Percentiles rank a stretch among this genome's conserved stretches.
These are phyloP conservation scores for Persicaria tinctoria DNA, from an alignment of 148 eudicot genomes.

Conservation along the genomic window DNA sequence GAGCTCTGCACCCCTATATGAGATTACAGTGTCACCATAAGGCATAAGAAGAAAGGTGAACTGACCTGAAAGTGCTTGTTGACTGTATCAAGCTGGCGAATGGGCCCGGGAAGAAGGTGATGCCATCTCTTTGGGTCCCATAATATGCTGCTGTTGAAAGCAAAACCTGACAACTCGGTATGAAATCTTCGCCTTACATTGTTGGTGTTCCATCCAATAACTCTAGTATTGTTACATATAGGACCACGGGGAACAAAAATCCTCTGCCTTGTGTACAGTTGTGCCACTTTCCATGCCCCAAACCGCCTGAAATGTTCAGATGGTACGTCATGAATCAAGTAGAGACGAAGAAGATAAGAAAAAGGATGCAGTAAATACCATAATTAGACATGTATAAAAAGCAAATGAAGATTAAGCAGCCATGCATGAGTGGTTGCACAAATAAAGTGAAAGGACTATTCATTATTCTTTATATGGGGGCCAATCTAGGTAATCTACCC, in stretches of 20 bases:
- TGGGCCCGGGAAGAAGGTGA: constrained; percentile 45
- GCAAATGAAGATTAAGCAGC: neutral
- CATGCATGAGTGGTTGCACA: neutral
- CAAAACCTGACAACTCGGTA: constrained; percentile 66
- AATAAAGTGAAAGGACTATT: neutral
- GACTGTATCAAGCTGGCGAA: constrained; percentile 52
- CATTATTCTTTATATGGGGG: no score
- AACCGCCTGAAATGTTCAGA: constrained; percentile 45
- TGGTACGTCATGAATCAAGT: neutral
- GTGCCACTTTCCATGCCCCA: constrained; percentile 79
- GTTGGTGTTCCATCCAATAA: constrained; percentile 67
- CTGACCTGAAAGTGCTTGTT: constrained; percentile 42
- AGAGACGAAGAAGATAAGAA: neutral
- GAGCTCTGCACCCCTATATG: neutral
- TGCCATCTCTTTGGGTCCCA: constrained; percentile 85
- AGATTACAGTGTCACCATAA: neutral
- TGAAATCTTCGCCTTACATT: constrained; percentile 52
- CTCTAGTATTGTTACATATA: constrained; percentile 57
- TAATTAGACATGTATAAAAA: neutral
- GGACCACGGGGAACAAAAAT: constrained; percentile 48
- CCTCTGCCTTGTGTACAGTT: constrained; percentile 23
- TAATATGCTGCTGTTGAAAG: constrained; percentile 78
- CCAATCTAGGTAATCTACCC: neutral
- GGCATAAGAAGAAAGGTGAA: constrained; percentile 9
- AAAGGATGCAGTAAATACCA: neutral